Conservation (phyloP, 164 flowering plant genomes). For the Chimonanthus salicifolius region DNA sequence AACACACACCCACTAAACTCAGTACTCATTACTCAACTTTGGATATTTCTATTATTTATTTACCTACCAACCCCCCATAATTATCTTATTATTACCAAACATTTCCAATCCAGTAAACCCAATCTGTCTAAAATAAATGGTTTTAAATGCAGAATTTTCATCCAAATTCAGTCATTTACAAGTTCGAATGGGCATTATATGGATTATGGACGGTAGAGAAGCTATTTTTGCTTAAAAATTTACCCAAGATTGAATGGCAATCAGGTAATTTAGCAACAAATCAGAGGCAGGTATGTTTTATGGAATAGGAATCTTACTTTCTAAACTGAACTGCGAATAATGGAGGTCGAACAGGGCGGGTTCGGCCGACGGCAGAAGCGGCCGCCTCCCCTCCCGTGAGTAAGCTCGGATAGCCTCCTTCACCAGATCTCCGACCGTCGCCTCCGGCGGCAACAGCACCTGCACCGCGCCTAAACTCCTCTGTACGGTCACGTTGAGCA, state of each 20-base stretch:
- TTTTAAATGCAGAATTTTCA: too few species aligned
- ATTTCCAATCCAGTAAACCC: not conserved
- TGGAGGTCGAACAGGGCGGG: slow-evolving; percentile 63
- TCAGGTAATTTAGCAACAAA: not conserved
- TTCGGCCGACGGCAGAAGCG: slow-evolving; percentile 40
- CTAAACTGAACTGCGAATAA: slow-evolving; percentile 87
- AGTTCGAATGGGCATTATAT: too few species aligned
- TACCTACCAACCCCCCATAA: too few species aligned
- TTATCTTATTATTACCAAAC: too few species aligned
- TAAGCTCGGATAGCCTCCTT: slow-evolving; percentile 53
- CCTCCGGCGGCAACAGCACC: slow-evolving; percentile 60
- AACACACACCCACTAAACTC: not conserved
- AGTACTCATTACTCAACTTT: too few species aligned
- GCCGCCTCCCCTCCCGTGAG: slow-evolving; percentile 69
- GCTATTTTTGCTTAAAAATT: not conserved
- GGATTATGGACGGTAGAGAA: too few species aligned
- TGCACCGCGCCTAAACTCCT: slow-evolving; percentile 75
- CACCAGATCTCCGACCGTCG: slow-evolving; percentile 61
- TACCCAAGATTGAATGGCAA: too few species aligned
- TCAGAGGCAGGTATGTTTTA: not conserved
- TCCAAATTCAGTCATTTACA: too few species aligned
- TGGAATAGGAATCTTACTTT: slow-evolving; percentile 47
- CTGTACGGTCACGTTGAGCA: slow-evolving; percentile 73
- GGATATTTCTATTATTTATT: too few species aligned
- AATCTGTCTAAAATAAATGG: too few species aligned